Evolutionary conservation across 257 asterid species (phyloP).

Genomic region (Scutellaria baicalensis): DNA sequence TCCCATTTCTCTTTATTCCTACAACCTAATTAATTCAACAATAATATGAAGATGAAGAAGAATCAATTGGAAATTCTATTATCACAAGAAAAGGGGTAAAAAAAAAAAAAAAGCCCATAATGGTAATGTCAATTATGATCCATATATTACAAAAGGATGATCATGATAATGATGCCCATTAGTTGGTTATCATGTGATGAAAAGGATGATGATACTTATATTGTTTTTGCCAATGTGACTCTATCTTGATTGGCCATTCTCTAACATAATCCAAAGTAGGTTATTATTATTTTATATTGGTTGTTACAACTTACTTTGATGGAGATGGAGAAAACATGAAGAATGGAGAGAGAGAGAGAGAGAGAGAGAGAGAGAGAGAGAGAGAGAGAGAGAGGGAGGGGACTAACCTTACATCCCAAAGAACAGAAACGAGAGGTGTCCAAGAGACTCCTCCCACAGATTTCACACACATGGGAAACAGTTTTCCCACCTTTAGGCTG

Average conservation of each 20-base stretch:
- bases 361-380: no score
- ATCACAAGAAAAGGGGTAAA: neutral
- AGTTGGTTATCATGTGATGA: conserved; percentile 10
- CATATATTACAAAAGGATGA: neutral
- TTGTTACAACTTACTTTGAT: conserved; percentile 12
- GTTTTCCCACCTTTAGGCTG: conserved; percentile 68
- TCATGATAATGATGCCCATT: conserved; percentile 5
- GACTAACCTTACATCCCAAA: conserved; percentile 81
- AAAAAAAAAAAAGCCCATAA: neutral
- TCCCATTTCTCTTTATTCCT: conserved; percentile 70
- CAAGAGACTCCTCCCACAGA: conserved; percentile 72
- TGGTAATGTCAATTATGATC: neutral
- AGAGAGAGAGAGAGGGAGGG: conserved; percentile 3
- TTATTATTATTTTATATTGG: neutral
- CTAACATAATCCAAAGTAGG: neutral
- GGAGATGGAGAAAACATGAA: no score
- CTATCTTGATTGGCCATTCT: conserved; percentile 1
- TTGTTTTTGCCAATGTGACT: conserved; percentile 2
- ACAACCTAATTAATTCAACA: conserved; percentile 39
- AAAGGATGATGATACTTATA: neutral
- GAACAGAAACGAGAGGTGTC: conserved; percentile 82
- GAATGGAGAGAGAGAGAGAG: no score
- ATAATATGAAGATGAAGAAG: neutral
- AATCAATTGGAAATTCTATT: neutral
- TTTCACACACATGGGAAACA: conserved; percentile 67